Base-by-base conservation (phyloP, 1,284 basidiomycete genomes). In the Cryptococcus sp. region DNA sequence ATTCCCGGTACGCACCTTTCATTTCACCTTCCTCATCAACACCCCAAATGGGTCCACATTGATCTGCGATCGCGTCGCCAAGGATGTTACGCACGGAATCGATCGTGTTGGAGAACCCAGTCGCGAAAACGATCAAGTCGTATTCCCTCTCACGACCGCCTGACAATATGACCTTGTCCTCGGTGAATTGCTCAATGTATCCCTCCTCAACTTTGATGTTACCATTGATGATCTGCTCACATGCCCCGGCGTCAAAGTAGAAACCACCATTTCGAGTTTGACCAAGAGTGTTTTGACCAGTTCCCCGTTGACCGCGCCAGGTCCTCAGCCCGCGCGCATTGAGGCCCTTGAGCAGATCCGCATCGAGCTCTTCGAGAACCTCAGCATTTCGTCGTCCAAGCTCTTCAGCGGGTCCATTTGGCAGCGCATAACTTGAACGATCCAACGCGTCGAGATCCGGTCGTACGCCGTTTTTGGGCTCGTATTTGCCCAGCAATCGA, bases 101-200 rank as follows among this genome's bases (percentile, higher is more conserved):
- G 47, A 68, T 63, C 6, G 66, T 65, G 62, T 63, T 64, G 38
- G 59, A 59, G 55, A 68, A 86, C 81, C 86, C 86, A 10, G 85
- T 87, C 3, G 85, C 84, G 70, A 85, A 84, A 16, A 90, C 64
- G 26, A 90, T 81, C 7, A 87, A 81, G 68, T 90, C 88, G 15
- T 84, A 86, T 11, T 83, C 75, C 29, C 87, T 65, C 59, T 83
- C 83, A 7, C 67, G 57, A 1, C 52, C 66, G 11, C 63, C 69
- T 23, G 17, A 40, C 11, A 70, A 59, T 3, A 69, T 39, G 48
- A 69, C 66, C 44, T 56, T 61, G 58, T 70, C 64, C 26, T 52
- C 47, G 4, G 61, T 65, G 58, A 70, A 70, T 45, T 45, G 15
- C 20, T 66, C 71, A 17, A 72, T 58, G 23, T 22, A 62, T 13